Evolutionary conservation across 306 rosid genomes (phyloP), one percentile per base, ranked within the genome.

Genomic region (Vigna radiata): DNA sequence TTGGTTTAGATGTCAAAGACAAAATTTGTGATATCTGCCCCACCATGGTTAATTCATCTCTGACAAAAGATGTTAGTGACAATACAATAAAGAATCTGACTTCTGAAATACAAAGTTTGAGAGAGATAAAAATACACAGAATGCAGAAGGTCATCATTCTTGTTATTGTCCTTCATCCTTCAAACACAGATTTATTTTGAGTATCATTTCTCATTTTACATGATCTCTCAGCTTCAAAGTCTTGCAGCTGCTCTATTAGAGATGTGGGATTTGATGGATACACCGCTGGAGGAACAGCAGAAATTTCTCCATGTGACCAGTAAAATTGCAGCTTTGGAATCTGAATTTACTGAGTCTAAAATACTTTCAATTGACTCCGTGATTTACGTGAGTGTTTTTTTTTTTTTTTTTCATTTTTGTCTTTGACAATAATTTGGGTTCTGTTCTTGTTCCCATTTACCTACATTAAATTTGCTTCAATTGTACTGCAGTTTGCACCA

Each of bases 231-330:
- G 98, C 89, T 93, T 55, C 90, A 83, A 88, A 44, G 59, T 68
- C 77, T 85, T 48, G 90, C 89, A 58, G 78, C 83, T 68, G 58
- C 81, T 36, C 72, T 93, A 54, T 73, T 91, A 79, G 96, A 91
- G 83, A 49, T 91, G 87, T 93, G 96, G 96, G 80, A 84, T 85
- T 77, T 91, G 87, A 89, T 91, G 93, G 96, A 91, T 64, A 89
- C 86, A 71, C 87, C 93, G 2, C 19, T 76, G 68, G 95, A 79
- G 79, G 91, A 91, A 77, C 93, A 87, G 60, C 80, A 66, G 77
- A 56, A 47, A 64, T 88, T 90, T 84, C 95, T 83, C 72, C 87
- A 79, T 50, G 80, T 89, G 33, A 88, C 95, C 27, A 73, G 87
- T 70, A 87, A 85, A 50, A 85, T 84, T 77, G 89, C 89, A 70